Conservation (phyloP, 1,139 yeast genomes). For the Diutina siamensis region DNA sequence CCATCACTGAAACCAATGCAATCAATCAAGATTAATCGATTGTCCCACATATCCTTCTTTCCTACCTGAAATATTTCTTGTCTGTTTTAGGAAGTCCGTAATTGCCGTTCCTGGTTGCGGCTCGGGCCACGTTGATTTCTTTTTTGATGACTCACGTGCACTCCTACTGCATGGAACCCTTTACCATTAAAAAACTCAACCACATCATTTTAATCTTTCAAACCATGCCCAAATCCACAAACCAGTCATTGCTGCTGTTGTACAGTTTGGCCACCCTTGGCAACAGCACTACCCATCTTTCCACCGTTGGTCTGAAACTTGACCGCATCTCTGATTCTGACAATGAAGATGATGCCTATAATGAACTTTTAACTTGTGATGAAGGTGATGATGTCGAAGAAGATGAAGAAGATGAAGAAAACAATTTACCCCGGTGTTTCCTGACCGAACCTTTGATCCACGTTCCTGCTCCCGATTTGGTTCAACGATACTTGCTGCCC, state of each 20-base stretch:
- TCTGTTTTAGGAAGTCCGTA: too few species aligned
- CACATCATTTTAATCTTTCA: not conserved
- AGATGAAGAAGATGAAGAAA: not conserved
- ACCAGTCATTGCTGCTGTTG: slow-evolving; percentile 2
- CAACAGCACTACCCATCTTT: not conserved
- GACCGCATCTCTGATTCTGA: slow-evolving; percentile 2
- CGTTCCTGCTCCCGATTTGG: slow-evolving; percentile 5
- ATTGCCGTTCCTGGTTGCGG: too few species aligned
- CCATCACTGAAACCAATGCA: too few species aligned
- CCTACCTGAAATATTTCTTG: too few species aligned
- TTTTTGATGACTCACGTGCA: not conserved
- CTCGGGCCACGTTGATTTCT: too few species aligned
- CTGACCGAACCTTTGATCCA: not conserved
- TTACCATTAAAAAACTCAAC: too few species aligned
- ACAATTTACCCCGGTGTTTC: not conserved
- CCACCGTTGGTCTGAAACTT: slow-evolving; percentile 3
- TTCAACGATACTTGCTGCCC: slow-evolving; percentile 1
- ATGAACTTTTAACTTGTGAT: not conserved
- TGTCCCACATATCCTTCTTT: too few species aligned
- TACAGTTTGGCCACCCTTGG: slow-evolving; percentile 6
- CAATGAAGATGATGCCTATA: not conserved
- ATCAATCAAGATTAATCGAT: too few species aligned
- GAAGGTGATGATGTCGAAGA: not conserved
- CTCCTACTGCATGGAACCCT: not conserved
- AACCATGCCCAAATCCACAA: not conserved